Conservation (phyloP, 2,329 filamentous ascomycete species). For the Talaromyces piceae region DNA sequence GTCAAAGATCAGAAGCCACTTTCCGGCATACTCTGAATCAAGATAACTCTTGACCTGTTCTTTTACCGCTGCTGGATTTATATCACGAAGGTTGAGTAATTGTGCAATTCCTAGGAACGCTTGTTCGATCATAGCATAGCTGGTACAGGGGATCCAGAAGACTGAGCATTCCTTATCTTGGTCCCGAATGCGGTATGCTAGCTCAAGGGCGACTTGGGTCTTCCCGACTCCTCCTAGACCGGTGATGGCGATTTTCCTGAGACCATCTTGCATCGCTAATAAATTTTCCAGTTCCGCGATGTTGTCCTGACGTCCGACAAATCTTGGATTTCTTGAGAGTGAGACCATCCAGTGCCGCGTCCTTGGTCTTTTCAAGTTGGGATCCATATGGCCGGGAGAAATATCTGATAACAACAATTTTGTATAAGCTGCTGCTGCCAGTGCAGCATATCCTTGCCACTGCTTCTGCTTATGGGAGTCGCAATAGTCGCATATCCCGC, state of each 20-base stretch:
- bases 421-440: conserved; percentile 20
- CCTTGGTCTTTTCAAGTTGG: background rate
- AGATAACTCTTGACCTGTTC: conserved; percentile 12
- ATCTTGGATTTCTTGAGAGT: conserved; percentile 13
- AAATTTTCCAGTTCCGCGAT: conserved; percentile 8
- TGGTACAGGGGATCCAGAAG: conserved; percentile 10
- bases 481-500: conserved; percentile 32
- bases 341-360: conserved; percentile 15
- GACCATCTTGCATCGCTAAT: background rate
- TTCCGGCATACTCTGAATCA: conserved; percentile 7
- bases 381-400: background rate
- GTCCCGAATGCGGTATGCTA: conserved; percentile 7
- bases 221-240: conserved; percentile 16
- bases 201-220: conserved; percentile 14
- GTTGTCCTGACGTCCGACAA: conserved; percentile 11
- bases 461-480: conserved; percentile 29
- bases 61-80: conserved; percentile 10
- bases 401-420: conserved; percentile 5
- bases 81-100: conserved; percentile 1
- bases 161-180: conserved; percentile 4
- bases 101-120: conserved; percentile 8
- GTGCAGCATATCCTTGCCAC: conserved; percentile 29
- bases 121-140: conserved; percentile 11
- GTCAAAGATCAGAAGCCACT: conserved; percentile 24
- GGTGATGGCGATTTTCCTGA: conserved; percentile 7